Evolutionary conservation across 441 rosid genomes (phyloP), one percentile per base, ranked within the genome.

Genomic region (Pelargonium exstipulatum): DNA sequence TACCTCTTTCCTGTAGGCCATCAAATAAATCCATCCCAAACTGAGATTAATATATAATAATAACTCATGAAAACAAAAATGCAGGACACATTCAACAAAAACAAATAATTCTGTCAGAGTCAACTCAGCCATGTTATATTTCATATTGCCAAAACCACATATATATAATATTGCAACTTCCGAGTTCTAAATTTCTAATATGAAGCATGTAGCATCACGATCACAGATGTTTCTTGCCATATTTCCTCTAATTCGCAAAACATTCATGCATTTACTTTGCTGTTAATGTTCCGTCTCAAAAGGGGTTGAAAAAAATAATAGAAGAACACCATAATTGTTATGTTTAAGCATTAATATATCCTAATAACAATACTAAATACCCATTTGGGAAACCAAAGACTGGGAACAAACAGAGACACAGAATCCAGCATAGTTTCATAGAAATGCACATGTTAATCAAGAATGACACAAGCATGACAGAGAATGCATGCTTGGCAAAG

Each of bases 401-500:
- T 60, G 20, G 60, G 60, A 58, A 61, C 7, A 69, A 55, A 24
- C 17, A 5, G 4, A 9, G 45, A 49, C 58, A 57, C 71, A 16
- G 61, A 65, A 71, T 22, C 53, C 65, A 66, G 77, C 69, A 45
- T 69, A 58, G 62, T 72, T 55, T 69, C 49, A 69, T 46, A 12
- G 7, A 55, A 17, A 53, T 26, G 69, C 82, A 79, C 77, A 62
- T 75, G 74, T 51, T 51, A 22, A 43, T n/a, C 22, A 42, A 63
- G 70, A 65, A 57, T 22, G 55, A 64, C 51, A 22, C 42, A 13
- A 64, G 70, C 45, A 71, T 67, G 55, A 62, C 71, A 58, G 58
- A 26, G 8, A 32, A 66, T 9, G 18, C 32, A 58, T 18, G 43
- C 69, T 46, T 49, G 68, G 32, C 53, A 53, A 5, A 58, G 45